phyloP scores from a whole-genome alignment of 1,139 yeast genomes.

The Zygosaccharomyces pseudobailii region DNA sequence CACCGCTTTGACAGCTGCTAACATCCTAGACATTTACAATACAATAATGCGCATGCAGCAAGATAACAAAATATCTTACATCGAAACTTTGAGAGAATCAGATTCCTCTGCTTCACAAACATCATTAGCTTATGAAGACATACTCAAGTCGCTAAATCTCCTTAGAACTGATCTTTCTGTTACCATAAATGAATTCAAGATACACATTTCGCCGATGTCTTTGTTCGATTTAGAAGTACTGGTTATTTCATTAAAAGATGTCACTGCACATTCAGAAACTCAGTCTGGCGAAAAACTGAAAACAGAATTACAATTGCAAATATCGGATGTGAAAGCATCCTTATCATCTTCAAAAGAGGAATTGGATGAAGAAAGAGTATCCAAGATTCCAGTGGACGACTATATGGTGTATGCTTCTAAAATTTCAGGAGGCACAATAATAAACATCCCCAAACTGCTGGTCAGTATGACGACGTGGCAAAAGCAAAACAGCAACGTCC shows the following conservation, averaged over 20 bases:
- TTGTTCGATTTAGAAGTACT: slow-evolving; percentile 71
- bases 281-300: slow-evolving; percentile 43
- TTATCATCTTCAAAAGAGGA: slow-evolving; percentile 51
- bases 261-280: slow-evolving; percentile 55
- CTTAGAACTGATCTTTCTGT: slow-evolving; percentile 60
- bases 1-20: slow-evolving; percentile 83
- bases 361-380: slow-evolving; percentile 44
- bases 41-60: slow-evolving; percentile 67
- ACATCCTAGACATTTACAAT: slow-evolving; percentile 69
- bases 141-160: slow-evolving; percentile 25
- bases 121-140: slow-evolving; percentile 19
- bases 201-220: slow-evolving; percentile 74
- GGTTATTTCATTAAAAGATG: slow-evolving; percentile 54
- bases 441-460: slow-evolving; percentile 70
- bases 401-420: slow-evolving; percentile 53
- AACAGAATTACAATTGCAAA: slow-evolving; percentile 44
- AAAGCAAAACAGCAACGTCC: slow-evolving; percentile 41
- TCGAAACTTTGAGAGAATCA: slow-evolving; percentile 49
- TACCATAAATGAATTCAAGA: slow-evolving; percentile 47
- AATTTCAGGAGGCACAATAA: slow-evolving; percentile 75
- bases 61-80: slow-evolving; percentile 67
- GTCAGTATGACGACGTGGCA: slow-evolving; percentile 77
- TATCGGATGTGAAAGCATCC: slow-evolving; percentile 61
- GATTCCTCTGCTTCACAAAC: slow-evolving; percentile 22
- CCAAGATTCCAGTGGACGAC: slow-evolving; percentile 45